Evolutionary conservation across 345 rosid genomes (phyloP), one percentile per base, ranked within the genome.

Genomic region (Nasturtium officinale): DNA sequence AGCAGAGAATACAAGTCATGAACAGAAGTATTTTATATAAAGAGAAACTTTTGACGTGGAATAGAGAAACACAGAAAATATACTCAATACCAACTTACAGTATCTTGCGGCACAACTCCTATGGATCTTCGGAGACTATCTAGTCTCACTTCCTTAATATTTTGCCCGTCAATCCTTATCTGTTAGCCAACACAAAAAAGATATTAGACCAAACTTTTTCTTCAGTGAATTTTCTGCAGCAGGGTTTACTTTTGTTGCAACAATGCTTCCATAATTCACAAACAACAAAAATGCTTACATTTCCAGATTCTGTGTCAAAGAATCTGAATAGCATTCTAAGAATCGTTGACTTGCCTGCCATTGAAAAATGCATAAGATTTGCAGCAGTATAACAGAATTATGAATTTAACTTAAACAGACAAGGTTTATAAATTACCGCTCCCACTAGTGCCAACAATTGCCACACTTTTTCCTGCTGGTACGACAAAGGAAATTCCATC

Each of bases 381-480:
- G 75, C 53, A 85, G 15, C 47, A 69, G 9, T 51, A 33, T 9
- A 85, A 17, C 47, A 69, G 9, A 60, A 33, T 9, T 47, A 42
- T 35, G n/a, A 33, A 75, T 8, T 48, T 29, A 2, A 48, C 46
- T 10, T 5, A 55, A 62, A 38, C 29, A 64, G 13, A 73, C 21
- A 9, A 57, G 72, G 7, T 50, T 54, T 35, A 54, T 15, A 3
- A 71, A 53, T 79, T 86, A 90, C 98, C 98, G 51, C 99, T 95
- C 67, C 98, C 98, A 70, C 99, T 95, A n/a, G 99, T 92, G 71
- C 99, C 98, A 72, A 91, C 98, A 78, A 95, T 89, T 69, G 99
- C 99, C 77, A 91, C 91, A 80, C 98, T 95, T 78, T 90, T 92
- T 65, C 97, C 99, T 59, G 97, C 94, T 11, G 97, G 96, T 52